Conservation (phyloP, 2,329 filamentous ascomycete genomes). For the Xylaria sp. region DNA sequence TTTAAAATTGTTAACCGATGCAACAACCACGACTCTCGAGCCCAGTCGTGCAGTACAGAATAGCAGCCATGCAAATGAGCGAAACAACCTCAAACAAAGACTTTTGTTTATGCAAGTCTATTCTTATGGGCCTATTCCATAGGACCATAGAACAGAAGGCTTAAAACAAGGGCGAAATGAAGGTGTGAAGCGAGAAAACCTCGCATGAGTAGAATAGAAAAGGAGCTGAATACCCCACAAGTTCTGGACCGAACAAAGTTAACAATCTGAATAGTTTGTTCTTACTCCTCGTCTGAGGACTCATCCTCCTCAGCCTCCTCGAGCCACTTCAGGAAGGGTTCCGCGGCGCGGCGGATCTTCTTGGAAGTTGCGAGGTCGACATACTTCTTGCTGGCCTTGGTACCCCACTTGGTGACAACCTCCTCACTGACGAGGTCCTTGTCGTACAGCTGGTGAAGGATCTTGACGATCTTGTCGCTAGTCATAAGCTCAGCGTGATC, state of each 20-base stretch:
- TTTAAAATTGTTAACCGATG: conserved; percentile 19
- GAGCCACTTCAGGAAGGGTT: conserved; percentile 95
- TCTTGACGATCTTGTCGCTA: conserved; percentile 79
- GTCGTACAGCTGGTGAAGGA: conserved; percentile 91
- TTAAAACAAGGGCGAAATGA: conserved; percentile 24
- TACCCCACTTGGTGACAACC: conserved; percentile 88
- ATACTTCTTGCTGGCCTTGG: conserved; percentile 98
- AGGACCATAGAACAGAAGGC: neutral
- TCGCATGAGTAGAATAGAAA: conserved; percentile 5
- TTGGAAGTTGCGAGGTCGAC: conserved; percentile 88
- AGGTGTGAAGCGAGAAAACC: conserved; percentile 17
- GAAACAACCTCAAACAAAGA: conserved; percentile 14
- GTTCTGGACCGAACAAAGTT: neutral
- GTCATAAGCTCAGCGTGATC: conserved; percentile 79
- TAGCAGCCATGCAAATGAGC: conserved; percentile 11
- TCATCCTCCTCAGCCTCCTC: conserved; percentile 84
- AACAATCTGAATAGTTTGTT: neutral
- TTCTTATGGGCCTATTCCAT: neutral
- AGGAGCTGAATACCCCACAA: conserved; percentile 1
- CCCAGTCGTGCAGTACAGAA: neutral
- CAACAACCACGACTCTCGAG: neutral
- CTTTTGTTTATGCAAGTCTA: conserved; percentile 20
- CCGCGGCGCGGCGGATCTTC: conserved; percentile 94
- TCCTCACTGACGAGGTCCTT: conserved; percentile 90
- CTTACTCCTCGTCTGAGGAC: conserved; percentile 67